Evolutionary conservation across 345 rosid genomes (phyloP), one percentile per base, ranked within the genome.

Genomic region (Salix udensis): DNA sequence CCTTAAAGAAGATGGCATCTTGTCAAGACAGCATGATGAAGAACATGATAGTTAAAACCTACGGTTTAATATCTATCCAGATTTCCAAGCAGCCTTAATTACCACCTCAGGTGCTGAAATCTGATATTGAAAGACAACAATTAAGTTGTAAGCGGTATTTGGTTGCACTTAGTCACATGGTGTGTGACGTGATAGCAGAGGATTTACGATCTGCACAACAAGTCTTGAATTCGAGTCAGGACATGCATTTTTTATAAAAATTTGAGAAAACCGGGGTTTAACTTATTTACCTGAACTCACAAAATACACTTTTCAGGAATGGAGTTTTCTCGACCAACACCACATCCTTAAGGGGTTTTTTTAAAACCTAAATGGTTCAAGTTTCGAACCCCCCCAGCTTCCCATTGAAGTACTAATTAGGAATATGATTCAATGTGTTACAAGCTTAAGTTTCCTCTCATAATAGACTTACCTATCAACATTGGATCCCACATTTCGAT

Each of bases 171-270:
- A 36, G 37, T 36, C 7, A 7, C 37, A 36, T 5, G 4, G 4
- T 31, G 34, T 0, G 4, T 5, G 37, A 5, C 7, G 6, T 5
- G 7, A 5, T 36, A 5, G 37, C 5, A 36, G 1, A 36, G 7
- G 7, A 0, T 5, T 36, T 36, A 5, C 7, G 7, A 5, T 36
- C 0, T 36, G 7, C 37, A 36, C 1, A 36, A 0, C 7, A 5
- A 0, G 0, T 36, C 7, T 36, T 5, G 7, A 36, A 36, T 36
- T 36, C 1, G 0, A 36, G 7, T 36, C 7, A 5, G 37, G 0
- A 0, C 0, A 5, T 36, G 0, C 0, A 36, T 5, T 36, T 0
- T 5, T 36, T 36, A 5, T 5, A 36, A 5, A 5, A 36, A 0
- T 5, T 5, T 36, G 0, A 0, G 1, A 36, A 0, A 36, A 36